Evolutionary conservation across 495 filamentous ascomycete genomes (phyloP), one percentile per base, ranked within the genome.

Genomic region (Lasiosphaeriaceae sp.): DNA sequence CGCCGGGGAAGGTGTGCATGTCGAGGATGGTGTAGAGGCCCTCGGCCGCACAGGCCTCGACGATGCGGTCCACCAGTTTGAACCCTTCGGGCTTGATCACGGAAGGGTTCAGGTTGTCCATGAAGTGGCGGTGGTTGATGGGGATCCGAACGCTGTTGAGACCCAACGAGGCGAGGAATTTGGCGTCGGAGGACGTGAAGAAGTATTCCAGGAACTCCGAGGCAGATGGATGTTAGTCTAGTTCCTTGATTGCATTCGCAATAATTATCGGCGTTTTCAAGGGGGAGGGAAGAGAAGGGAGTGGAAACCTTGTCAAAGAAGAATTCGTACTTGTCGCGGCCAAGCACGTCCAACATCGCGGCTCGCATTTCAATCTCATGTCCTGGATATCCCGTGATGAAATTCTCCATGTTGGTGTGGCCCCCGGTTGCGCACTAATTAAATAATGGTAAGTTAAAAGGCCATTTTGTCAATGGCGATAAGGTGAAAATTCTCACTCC

Each of bases 371-470:
- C 72, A 20, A 67, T 68, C 57, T 87, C 85, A 45, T 84, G 80
- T 11, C 80, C 84, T 0, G 84, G 69, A 54, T 80, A 87, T n/a
- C 84, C 84, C 0, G 83, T 86, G 65, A 86, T 86, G 71, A 86
- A 86, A 57, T 86, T 86, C 65, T 85, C 82, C 83, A 86, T 85
- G 57, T 80, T 83, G 50, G 57, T 55, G 41, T 62, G 52, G n/a
- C 71, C 71, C 20, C 71, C 71, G 1, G 66, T 63, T 17, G 59
- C 68, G 21, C 58, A 50, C 56, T 62, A 45, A 17, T n/a, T n/a
- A n/a, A n/a, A n/a, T n/a, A 43, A 43, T 21, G n/a, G 1, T 0
- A 19, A 17, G n/a, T n/a, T n/a, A n/a, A n/a, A n/a, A n/a, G n/a
- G n/a, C n/a, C n/a, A n/a, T 20, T 16, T 31, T 35, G 39, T 53